Base-by-base conservation (phyloP, 768 basidiomycete species). In the Mrakia hoshinonis region DNA sequence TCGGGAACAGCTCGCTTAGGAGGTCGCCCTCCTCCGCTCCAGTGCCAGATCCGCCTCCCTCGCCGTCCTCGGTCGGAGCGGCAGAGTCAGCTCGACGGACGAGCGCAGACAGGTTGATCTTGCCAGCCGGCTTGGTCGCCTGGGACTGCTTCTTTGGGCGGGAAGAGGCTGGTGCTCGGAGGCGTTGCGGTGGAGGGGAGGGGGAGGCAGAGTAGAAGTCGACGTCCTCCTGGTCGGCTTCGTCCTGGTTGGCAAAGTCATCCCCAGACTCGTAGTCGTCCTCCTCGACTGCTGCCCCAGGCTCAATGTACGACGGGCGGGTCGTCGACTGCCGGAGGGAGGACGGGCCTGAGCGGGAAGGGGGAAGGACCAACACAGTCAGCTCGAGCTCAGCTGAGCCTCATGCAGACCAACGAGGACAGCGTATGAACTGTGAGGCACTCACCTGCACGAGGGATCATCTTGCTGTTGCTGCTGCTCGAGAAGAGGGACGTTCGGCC, bases 41-140 rank as follows among this genome's bases (percentile, higher is more conserved):
- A 7, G 18, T 51, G 7, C 29, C 68, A 43, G n/a, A n/a, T 22
- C 54, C 47, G 11, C 68, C 63, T 9, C 62, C 68, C 31, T 62
- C 47, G 36, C 52, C 66, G 36, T 20, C 66, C 36, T 65, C 52
- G 7, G 54, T 46, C 1, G 51, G 38, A 10, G 24, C 29, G 13
- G 61, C 55, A n/a, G 65, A 31, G 20, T 63, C 70, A 20, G 38
- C 46, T 15, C 54, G 29, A 20, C 46, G 87, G 3, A 89, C 89
- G 49, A 92, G 81, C 0, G 89, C 90, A 76, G 86, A 89, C 79
- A 92, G 86, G 75, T 92, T 92, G 78, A 92, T 92, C n/a, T 88
- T 92, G 29, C 88, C 87, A 15, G 46, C 46, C 24, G 65, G 36
- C 26, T 24, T 49, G 18, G 24, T 13, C 10, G 62, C n/a, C 15